These are phyloP conservation scores for Rhizopus delemar DNA, from an alignment of 371 early-diverging fungal genomes.

Conservation along the genomic window DNA sequence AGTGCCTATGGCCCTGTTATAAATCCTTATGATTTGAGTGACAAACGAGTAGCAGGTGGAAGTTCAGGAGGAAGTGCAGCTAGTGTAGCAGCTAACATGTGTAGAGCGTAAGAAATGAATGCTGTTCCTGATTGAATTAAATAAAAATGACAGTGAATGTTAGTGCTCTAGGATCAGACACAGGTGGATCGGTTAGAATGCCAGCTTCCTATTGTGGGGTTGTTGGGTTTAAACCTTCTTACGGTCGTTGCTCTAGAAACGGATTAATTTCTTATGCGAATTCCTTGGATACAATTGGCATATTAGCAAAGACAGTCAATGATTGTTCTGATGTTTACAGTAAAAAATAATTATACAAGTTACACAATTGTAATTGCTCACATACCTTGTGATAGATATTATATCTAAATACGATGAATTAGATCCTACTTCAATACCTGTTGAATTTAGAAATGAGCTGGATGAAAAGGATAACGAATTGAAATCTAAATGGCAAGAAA, in stretches of 20 bases:
- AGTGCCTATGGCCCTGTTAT: constrained; percentile 51
- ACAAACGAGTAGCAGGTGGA: constrained; percentile 76
- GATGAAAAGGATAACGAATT: constrained; percentile 30
- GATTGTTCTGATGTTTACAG: constrained; percentile 61
- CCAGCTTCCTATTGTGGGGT: constrained; percentile 95
- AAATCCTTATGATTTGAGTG: constrained; percentile 44
- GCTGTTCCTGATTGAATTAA: neutral
- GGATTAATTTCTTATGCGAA: constrained; percentile 88
- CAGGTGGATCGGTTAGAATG: constrained; percentile 92
- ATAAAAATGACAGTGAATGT: neutral
- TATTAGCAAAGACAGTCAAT: constrained; percentile 62
- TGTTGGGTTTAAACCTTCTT: constrained; percentile 91
- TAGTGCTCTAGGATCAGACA: constrained; percentile 89
- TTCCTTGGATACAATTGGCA: constrained; percentile 89
- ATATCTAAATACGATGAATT: constrained; percentile 58
- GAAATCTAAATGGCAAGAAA: constrained; percentile 23
- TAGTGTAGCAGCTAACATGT: constrained; percentile 82
- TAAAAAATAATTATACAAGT: constrained; percentile 17
- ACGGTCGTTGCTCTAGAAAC: constrained; percentile 85
- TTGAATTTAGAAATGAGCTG: constrained; percentile 23
- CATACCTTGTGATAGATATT: constrained; percentile 38
- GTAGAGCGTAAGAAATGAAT: constrained; percentile 62
- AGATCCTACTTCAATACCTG: constrained; percentile 63
- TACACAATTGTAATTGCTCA: neutral
- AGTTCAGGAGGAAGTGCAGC: constrained; percentile 94